phyloP scores from a whole-genome alignment of 805 yeast species.

The Metschnikowia gelsemii region DNA sequence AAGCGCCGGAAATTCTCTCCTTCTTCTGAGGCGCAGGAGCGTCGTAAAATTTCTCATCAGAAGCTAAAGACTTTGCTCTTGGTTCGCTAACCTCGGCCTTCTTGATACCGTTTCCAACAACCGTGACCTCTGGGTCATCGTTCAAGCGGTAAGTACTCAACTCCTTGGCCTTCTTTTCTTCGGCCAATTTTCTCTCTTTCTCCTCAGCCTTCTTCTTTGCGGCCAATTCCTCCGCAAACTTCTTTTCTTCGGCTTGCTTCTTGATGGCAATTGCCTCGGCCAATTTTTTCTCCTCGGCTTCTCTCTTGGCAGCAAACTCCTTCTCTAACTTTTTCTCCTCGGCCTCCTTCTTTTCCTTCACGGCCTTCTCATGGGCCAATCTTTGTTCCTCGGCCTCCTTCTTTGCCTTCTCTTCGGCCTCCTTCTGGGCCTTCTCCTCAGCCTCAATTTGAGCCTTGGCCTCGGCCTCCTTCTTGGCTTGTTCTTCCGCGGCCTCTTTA shows the following conservation, averaged over 20 bases:
- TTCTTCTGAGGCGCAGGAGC: too few relatives aligned
- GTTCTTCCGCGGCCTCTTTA: neutral
- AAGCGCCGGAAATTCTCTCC: too few relatives aligned
- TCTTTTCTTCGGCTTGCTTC: constrained; percentile 1
- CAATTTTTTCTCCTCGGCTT: constrained; percentile 23
- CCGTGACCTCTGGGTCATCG: constrained; percentile 18
- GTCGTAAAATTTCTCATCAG: too few relatives aligned
- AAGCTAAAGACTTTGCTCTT: too few relatives aligned
- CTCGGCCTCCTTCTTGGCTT: constrained; percentile 1
- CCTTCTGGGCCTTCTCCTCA: constrained; percentile 20
- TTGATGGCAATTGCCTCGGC: constrained; percentile 32
- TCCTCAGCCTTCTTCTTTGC: too few relatives aligned
- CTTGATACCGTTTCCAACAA: too few relatives aligned
- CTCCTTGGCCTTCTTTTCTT: constrained; percentile 28
- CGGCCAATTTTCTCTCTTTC: too few relatives aligned
- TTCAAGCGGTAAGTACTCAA: constrained; percentile 3
- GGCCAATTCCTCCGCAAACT: constrained; percentile 7
- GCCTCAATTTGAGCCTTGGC: constrained; percentile 4
- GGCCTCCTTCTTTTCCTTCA: constrained; percentile 26
- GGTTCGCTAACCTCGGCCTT: too few relatives aligned
- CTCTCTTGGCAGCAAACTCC: neutral
- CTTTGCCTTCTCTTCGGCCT: constrained; percentile 27
- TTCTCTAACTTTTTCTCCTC: constrained; percentile 27
- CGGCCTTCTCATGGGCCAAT: constrained; percentile 24
- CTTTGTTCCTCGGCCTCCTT: constrained; percentile 22